Percentiles rank a stretch among this genome's conserved stretches.
phyloP scores from a whole-genome alignment of 2,329 filamentous ascomycete species.

The Sporothrix pallida region DNA sequence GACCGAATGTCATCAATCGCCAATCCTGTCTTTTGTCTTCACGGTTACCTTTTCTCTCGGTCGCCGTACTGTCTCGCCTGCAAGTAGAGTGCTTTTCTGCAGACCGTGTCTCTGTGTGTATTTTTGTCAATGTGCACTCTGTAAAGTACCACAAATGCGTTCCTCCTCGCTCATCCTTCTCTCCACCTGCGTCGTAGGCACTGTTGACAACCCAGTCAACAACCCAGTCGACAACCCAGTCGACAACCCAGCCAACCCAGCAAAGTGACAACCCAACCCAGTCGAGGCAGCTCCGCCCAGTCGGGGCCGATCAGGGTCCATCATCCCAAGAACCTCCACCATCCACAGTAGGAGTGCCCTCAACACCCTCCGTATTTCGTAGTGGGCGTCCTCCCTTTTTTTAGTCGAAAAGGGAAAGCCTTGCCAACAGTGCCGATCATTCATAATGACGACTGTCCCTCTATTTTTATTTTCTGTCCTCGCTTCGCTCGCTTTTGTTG shows the following conservation, averaged over 20 bases:
- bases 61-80: not conserved
- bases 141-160: too few relatives aligned
- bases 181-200: constrained; percentile 1
- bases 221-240: not conserved
- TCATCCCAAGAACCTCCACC: not conserved
- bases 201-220: not conserved
- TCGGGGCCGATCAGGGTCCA: constrained; percentile 17
- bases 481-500: not conserved
- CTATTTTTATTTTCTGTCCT: not conserved
- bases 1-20: too few relatives aligned
- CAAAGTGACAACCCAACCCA: not conserved
- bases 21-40: too few relatives aligned
- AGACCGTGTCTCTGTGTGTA: too few relatives aligned
- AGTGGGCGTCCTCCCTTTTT: not conserved
- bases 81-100: too few relatives aligned
- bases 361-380: constrained; percentile 1
- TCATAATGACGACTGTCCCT: constrained; percentile 14
- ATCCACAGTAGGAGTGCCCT: too few relatives aligned
- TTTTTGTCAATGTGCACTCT: too few relatives aligned
- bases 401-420: not conserved
- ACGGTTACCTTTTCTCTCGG: too few relatives aligned
- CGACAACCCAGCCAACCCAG: too few relatives aligned
- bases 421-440: constrained; percentile 3
- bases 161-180: not conserved
- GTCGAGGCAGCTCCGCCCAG: not conserved